Base-by-base conservation (phyloP, 257 asterid genomes). In the Solanum virginianum region DNA sequence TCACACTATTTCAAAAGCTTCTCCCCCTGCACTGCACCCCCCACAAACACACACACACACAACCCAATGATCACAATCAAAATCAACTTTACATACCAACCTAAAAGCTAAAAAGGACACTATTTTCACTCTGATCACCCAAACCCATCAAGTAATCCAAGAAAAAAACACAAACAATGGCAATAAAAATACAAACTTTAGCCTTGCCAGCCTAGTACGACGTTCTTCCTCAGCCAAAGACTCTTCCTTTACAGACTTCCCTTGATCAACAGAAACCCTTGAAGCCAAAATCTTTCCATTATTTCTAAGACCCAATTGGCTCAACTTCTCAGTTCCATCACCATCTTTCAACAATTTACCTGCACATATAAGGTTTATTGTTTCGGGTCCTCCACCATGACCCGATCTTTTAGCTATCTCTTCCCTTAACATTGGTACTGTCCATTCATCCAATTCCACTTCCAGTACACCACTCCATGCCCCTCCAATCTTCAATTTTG, bases 151-250 rank as follows among this genome's bases (percentile, higher is more conserved):
- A 62, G 80, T 59, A 3, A 36, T 41, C 3, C 41, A 57, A 39
- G 4, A 17, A 69, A 69, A 69, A 4, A 36, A 71, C 41, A 32
- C 29, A 13, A 66, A 53, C 8, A 49, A 20, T 13, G 60, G 77
- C 39, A 66, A 83, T 32, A 75, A 59, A 81, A 6, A 20, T 41
- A 89, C 94, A 80, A 80, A 96, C 99, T 91, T 94, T 68, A 96
- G 87, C 86, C 98, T 91, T 8, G 95, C 87, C 69, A 96, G 93
- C 87, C 87, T 92, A 17, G 86, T 92, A 24, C 89, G 63, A 26
- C 98, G 97, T 93, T 96, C 99, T 86, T 96, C 99, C 87, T 94
- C 99, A 12, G 95, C 98, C 92, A 96, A 77, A 43, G 94, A 93
- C 66, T 92, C 97, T 2, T 94, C 94, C 57, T 89, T 87, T 20